Conservation (phyloP, 352 stramenopile species). For the Phytopythium kandeliae region DNA sequence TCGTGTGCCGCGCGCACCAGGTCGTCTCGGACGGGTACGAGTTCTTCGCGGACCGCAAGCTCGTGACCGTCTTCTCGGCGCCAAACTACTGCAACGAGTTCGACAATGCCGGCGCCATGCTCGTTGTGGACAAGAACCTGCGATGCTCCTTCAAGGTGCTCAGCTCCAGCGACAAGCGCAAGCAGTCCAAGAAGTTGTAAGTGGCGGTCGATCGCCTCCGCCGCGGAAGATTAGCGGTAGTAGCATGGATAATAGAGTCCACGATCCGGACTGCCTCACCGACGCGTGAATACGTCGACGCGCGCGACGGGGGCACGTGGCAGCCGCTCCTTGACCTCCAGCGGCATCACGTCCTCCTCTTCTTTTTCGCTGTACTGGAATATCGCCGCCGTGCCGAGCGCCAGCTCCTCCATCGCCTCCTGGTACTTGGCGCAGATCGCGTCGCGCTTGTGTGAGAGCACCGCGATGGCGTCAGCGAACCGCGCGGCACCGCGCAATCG, state of each 20-base stretch:
- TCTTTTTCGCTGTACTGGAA: conserved; percentile 13
- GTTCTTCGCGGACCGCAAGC: conserved; percentile 97
- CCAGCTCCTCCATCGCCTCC: conserved; percentile 17
- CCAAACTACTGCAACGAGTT: conserved; percentile 99
- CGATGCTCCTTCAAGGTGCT: conserved; percentile 82
- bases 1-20: conserved; percentile 98
- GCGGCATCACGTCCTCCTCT: conserved; percentile 1
- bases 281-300: conserved; percentile 22
- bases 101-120: conserved; percentile 96
- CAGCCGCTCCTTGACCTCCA: conserved; percentile 16
- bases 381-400: conserved; percentile 14
- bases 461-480: conserved; percentile 38
- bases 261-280: neutral
- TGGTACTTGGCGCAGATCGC: conserved; percentile 30
- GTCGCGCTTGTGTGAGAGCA: conserved; percentile 42
- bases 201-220: too few relatives aligned
- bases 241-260: too few relatives aligned
- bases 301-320: conserved; percentile 15
- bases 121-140: conserved; percentile 71
- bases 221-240: too few relatives aligned
- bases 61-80: conserved; percentile 99
- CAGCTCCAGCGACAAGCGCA: conserved; percentile 69
- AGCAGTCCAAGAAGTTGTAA: conserved; percentile 27
- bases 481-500: conserved; percentile 21
- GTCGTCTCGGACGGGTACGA: conserved; percentile 99